Base-by-base conservation (phyloP, 805 yeast species). In the Ogataea kodamae region DNA sequence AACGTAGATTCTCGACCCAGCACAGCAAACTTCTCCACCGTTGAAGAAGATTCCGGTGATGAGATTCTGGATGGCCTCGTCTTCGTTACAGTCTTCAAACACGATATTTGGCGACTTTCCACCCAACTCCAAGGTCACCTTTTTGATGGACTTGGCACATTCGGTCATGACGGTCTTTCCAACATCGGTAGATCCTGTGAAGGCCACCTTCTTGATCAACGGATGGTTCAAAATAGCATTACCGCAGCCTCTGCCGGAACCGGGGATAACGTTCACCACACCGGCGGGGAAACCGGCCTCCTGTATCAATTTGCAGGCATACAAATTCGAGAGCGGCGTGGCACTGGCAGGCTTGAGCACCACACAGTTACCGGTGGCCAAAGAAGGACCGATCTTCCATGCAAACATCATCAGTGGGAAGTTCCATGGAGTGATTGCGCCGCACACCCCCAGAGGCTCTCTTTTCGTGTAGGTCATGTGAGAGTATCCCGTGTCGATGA, bases 401-500 rank as follows among this genome's bases (percentile, higher is more conserved):
- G 94, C 70, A 69, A 87, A 82, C 92, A 89, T 88, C 59, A 86
- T 72, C 50, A 89, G 65, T 44, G 97, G 97, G 77, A 87, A 89
- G 68, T 89, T 89, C 97, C 97, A 89, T 50, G 97, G 96, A 48
- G 89, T 88, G 56, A 89, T 84, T 63, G 86, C 95, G 40, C 95
- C 97, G 61, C 95, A 86, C 28, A 89, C 96, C 59, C 96, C 97
- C 52, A 85, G 68, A 40, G 97, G 96, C 64, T 88, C 95, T 62
- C 82, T 81, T 61, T 78, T 76, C 46, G 90, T 80, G 65, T 81
- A 86, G 43, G 76, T 75, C 59, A 88, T 77, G 62, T 84, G 85
- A 30, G 76, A 65, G 38, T 64, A 59, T 43, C 89, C 90, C 30
- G 94, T 79, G 59, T 85, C 85, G 39, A 85, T 72, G 39, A 79